Evolutionary conservation across 2,329 filamentous ascomycete genomes (phyloP).

Genomic region (Penicillium sp.): DNA sequence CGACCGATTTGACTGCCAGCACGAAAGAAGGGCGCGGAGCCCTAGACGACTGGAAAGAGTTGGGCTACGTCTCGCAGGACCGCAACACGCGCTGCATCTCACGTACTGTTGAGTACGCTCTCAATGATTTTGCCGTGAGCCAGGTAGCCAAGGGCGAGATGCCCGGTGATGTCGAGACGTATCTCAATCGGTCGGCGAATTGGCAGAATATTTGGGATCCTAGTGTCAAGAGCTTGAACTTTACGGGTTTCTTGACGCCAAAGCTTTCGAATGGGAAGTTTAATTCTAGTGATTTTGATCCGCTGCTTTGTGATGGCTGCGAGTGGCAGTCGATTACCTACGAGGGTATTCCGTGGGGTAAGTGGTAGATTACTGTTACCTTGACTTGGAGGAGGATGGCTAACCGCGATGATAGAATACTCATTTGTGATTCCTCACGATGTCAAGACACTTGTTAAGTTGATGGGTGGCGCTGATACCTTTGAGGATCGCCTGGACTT

Average conservation of each 20-base stretch:
- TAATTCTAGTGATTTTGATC: slow-evolving; percentile 42
- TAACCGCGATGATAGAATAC: slow-evolving; percentile 45
- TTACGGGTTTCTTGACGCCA: slow-evolving; percentile 58
- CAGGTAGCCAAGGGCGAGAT: slow-evolving; percentile 54
- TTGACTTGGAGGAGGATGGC: not conserved
- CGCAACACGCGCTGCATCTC: slow-evolving; percentile 61
- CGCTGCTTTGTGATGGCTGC: slow-evolving; percentile 60
- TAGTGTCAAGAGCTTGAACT: slow-evolving; percentile 56
- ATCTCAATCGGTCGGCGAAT: slow-evolving; percentile 63
- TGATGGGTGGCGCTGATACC: slow-evolving; percentile 52
- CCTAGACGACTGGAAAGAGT: slow-evolving; percentile 64
- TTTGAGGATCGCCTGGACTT: slow-evolving; percentile 61
- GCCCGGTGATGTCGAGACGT: slow-evolving; percentile 49
- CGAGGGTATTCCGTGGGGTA: slow-evolving; percentile 58
- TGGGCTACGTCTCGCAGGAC: slow-evolving; percentile 63
- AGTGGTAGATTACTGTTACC: slow-evolving; percentile 10
- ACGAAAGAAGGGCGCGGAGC: slow-evolving; percentile 69
- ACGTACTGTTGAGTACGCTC: slow-evolving; percentile 64
- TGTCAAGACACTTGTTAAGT: slow-evolving; percentile 53
- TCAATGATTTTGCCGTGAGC: slow-evolving; percentile 64
- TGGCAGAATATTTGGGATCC: slow-evolving; percentile 72
- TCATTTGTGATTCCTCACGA: slow-evolving; percentile 68
- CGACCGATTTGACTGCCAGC: slow-evolving; percentile 54
- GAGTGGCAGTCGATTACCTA: slow-evolving; percentile 65
- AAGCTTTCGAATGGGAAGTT: slow-evolving; percentile 52